Evolutionary conservation across 805 yeast species (phyloP), one percentile per base, ranked within the genome.

Genomic region (Teunomyces gatunensis): DNA sequence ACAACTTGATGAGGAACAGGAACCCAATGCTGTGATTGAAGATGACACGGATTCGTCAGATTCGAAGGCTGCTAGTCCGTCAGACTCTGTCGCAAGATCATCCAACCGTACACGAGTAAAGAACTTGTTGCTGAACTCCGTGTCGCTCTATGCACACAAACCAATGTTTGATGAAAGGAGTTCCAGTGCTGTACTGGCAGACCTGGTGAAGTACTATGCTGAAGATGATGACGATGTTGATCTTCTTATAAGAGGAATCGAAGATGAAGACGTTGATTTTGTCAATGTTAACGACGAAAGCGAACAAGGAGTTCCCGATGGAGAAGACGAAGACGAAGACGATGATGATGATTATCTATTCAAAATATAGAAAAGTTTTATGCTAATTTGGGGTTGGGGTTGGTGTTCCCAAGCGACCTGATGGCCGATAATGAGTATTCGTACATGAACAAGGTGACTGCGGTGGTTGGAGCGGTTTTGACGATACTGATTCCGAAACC

Each of bases 391-490:
- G 18, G 15, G 33, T 32, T 13, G 17, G 18, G 15, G 33, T 30
- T 33, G 13, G 23, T 35, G 15, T 21, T 33, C 15, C 30, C 17
- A 4, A 37, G 28, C 5, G 28, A 28, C 32, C 17, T 15, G 2
- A 54, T 50, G 23, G 28, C 30, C 21, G 41, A 42, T 25, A 71
- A 43, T 1, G 68, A 50, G 45, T 65, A 66, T 55, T 85, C 91
- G 60, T 82, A 87, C n/a, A 80, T 70, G 70, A 81, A 82, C 47
- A 87, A 70, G 0, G 89, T 79, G 4, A 86, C 64, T 0, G 89
- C 88, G 39, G 83, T 54, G 72, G 88, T 80, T 0, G 97, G 97
- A 0, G 92, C 94, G 11, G 88, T 80, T 61, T 90, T 90, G 44
- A 85, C 47, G 3, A 90, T 53, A 5, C 95, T 84, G 0, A 89